These are phyloP conservation scores for Ophiostoma tasmaniense DNA, from an alignment of 2,329 filamentous ascomycete species.

Conservation along the genomic window DNA sequence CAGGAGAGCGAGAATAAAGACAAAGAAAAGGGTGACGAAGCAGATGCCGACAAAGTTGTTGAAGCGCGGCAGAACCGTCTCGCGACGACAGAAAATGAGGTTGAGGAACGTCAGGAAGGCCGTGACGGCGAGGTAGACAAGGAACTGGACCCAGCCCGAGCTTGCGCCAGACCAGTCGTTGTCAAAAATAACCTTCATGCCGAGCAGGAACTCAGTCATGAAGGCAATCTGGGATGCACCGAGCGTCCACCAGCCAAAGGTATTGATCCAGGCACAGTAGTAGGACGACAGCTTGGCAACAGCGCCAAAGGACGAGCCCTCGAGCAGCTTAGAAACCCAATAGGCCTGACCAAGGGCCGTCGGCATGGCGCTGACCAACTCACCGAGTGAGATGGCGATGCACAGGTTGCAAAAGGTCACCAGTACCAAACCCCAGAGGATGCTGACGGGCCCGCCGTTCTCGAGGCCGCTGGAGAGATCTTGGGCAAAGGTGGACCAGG, in stretches of 20 bases:
- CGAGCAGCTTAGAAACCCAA: conserved; percentile 41
- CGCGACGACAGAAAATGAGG: conserved; percentile 37
- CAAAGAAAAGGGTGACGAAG: conserved; percentile 28
- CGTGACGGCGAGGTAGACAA: conserved; percentile 42
- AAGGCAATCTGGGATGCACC: conserved; percentile 19
- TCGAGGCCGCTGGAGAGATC: conserved; percentile 43
- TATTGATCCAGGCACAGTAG: conserved; percentile 21
- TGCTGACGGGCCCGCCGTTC: conserved; percentile 59
- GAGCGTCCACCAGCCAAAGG: conserved; percentile 21
- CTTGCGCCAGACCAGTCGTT: conserved; percentile 17
- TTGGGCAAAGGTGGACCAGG: conserved; percentile 21
- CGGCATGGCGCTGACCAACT: conserved; percentile 50
- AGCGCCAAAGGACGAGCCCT: conserved; percentile 30
- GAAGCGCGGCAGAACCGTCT: conserved; percentile 40
- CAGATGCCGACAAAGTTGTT: conserved; percentile 50
- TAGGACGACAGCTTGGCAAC: conserved; percentile 13
- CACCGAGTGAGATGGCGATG: conserved; percentile 54
- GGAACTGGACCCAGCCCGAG: conserved; percentile 29
- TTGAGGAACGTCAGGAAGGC: conserved; percentile 25
- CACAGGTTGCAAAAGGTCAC: conserved; percentile 64
- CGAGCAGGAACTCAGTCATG: conserved; percentile 19
- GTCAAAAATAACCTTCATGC: conserved; percentile 19
- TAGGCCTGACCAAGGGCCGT: conserved; percentile 53
- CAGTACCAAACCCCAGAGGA: conserved; percentile 64
- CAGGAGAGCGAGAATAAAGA: conserved; percentile 27